Base-by-base conservation (phyloP, 106 monocot species). In the Xerophyta viscosa region DNA sequence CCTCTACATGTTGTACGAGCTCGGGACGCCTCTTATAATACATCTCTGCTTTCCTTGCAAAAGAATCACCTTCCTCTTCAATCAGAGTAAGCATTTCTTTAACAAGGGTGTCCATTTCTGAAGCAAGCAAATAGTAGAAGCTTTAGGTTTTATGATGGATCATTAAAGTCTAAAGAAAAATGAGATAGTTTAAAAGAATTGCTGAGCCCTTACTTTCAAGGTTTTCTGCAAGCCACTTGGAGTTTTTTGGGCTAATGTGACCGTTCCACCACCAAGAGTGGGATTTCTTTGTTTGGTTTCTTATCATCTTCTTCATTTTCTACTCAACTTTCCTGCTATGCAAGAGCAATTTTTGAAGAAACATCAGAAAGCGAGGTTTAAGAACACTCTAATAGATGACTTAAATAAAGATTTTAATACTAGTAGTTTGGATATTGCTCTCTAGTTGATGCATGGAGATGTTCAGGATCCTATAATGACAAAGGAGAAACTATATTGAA, bases 201-300 rank as follows among this genome's bases (percentile, higher is more conserved):
- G n/a, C n/a, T n/a, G n/a, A 20, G 1, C 20, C 13, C 21, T 61
- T 53, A 80, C 85, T 75, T 72, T 69, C 62, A 57, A 86, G 69
- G 57, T 77, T 86, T 58, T 80, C 80, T 24, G 71, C 65, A 37
- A 86, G 69, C 85, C 85, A 86, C 55, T 69, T 72, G 8, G 80
- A 86, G 66, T 86, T 86, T 60, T 79, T 86, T 19, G 76, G 72
- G 33, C 66, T 80, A 42, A 76, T 70, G 54, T 84, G 79, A 61
- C 84, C 75, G 44, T 79, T 67, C 84, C 79, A 84, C 84, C 84
- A 76, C 71, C 75, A 76, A 5, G 79, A 84, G 57, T 79, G 71
- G 24, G 71, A 79, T 49, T 79, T 84, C 51, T 26, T 84, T 6
- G 71, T 46, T 29, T 10, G 10, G 15, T 3, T 39, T 7, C 39